These are phyloP conservation scores for Erodium maritimum DNA, from an alignment of 345 rosid species.

Conservation along the genomic window DNA sequence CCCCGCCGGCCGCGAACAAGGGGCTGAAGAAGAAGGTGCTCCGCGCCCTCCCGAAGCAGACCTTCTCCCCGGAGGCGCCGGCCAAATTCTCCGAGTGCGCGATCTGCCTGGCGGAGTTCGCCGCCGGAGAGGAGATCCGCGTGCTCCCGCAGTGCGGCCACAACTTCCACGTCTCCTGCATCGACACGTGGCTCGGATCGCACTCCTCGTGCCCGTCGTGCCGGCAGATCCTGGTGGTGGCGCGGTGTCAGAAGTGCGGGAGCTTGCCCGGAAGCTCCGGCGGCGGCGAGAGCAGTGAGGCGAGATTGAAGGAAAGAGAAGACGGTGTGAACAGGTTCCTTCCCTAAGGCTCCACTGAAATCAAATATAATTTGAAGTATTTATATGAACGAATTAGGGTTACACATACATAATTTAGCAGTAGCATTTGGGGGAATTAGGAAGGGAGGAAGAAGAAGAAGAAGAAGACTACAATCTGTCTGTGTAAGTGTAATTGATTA, in stretches of 20 bases:
- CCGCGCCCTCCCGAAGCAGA: slow-evolving; percentile 23
- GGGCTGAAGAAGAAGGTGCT: slow-evolving; percentile 30
- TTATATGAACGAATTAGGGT: neutral
- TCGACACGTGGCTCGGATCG: slow-evolving; percentile 27
- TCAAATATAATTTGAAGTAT: no score
- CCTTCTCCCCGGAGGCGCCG: slow-evolving; percentile 17
- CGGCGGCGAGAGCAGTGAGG: neutral
- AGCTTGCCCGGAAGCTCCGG: neutral
- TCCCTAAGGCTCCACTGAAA: slow-evolving; percentile 4
- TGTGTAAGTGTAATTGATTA: neutral
- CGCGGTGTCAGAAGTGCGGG: neutral
- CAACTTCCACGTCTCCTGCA: slow-evolving; percentile 26
- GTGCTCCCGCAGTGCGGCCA: slow-evolving; percentile 26
- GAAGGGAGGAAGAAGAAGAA: no score
- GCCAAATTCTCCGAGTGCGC: slow-evolving; percentile 24
- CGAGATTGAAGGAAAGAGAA: neutral
- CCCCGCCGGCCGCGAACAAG: slow-evolving; percentile 18
- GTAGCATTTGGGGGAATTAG: neutral
- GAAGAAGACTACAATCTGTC: neutral
- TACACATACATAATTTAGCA: no score
- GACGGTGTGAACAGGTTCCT: slow-evolving; percentile 5
- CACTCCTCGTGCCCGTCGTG: slow-evolving; percentile 25
- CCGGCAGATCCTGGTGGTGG: neutral
- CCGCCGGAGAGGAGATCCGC: slow-evolving; percentile 22
- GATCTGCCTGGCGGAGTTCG: slow-evolving; percentile 23